These are phyloP conservation scores for Perkinsus olseni DNA, from an alignment of 169 alveolate genomes.

Conservation along the genomic window DNA sequence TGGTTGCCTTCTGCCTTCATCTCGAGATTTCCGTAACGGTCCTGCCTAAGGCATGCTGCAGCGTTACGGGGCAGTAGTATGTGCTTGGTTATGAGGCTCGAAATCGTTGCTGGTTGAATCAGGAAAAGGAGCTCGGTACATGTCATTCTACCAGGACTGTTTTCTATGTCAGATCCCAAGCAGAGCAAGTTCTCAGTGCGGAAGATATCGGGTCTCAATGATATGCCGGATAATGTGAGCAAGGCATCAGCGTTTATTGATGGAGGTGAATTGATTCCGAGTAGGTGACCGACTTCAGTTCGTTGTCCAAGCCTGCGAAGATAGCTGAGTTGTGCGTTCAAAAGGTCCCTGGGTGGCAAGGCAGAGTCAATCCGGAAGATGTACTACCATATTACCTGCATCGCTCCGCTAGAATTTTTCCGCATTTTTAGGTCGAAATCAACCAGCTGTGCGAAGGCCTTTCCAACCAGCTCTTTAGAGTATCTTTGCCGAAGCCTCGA, in stretches of 20 bases:
- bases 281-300: not conserved
- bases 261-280: not conserved
- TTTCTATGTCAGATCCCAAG: not conserved
- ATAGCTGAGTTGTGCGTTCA: not conserved
- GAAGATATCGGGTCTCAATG: not conserved
- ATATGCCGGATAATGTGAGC: not conserved
- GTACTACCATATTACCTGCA: not conserved
- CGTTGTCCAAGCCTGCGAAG: not conserved
- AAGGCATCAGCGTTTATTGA: not conserved
- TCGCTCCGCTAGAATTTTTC: not conserved
- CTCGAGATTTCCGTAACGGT: too few species aligned
- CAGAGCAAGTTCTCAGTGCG: not conserved
- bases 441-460: conserved; percentile 13
- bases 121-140: too few species aligned
- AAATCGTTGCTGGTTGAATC: too few species aligned
- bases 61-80: too few species aligned
- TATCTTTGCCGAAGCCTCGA: not conserved
- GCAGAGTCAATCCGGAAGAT: not conserved
- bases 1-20: too few species aligned
- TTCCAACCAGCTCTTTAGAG: conserved; percentile 15
- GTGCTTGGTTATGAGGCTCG: too few species aligned
- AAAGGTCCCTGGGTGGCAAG: not conserved
- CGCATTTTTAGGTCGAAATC: not conserved
- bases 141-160: too few species aligned
- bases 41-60: too few species aligned